Conservation (phyloP, 2,329 filamentous ascomycete species). For the Exserohilum rostratum region DNA sequence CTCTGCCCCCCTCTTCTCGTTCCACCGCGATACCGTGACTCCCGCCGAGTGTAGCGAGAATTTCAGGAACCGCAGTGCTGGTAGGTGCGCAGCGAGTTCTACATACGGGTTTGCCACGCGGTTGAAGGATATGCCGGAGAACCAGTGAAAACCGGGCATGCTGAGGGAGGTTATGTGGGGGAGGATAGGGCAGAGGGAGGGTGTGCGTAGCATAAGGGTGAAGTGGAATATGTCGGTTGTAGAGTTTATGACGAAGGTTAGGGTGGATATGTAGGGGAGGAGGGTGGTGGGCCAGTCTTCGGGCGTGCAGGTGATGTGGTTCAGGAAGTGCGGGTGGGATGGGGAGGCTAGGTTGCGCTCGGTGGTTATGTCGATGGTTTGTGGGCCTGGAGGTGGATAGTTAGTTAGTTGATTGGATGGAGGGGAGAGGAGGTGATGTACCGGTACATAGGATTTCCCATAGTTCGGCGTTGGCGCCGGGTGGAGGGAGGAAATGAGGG, state of each 20-base stretch:
- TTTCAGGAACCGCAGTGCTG: constrained; percentile 76
- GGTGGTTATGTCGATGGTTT: not conserved
- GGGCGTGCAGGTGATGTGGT: not conserved
- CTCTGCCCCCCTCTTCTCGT: constrained; percentile 60
- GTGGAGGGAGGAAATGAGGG: no score
- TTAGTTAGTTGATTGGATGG: no score
- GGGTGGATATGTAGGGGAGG: constrained; percentile 14
- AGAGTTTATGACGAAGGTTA: constrained; percentile 21
- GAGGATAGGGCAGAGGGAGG: constrained; percentile 10
- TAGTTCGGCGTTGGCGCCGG: no score
- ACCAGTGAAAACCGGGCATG: constrained; percentile 51
- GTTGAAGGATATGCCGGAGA: constrained; percentile 72
- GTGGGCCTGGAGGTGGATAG: no score
- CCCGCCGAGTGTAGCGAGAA: constrained; percentile 84
- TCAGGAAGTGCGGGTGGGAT: not conserved
- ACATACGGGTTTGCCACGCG: constrained; percentile 92
- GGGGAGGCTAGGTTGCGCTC: not conserved
- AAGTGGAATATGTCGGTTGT: constrained; percentile 19
- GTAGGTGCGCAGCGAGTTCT: constrained; percentile 84
- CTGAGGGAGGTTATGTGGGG: constrained; percentile 47
- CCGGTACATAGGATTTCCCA: no score
- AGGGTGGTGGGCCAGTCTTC: not conserved
- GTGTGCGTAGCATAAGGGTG: constrained; percentile 10
- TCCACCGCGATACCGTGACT: constrained; percentile 72
- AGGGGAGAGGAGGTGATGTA: no score